Evolutionary conservation across 495 filamentous ascomycete species (phyloP).

Genomic region (Penicillium simplicissimum): DNA sequence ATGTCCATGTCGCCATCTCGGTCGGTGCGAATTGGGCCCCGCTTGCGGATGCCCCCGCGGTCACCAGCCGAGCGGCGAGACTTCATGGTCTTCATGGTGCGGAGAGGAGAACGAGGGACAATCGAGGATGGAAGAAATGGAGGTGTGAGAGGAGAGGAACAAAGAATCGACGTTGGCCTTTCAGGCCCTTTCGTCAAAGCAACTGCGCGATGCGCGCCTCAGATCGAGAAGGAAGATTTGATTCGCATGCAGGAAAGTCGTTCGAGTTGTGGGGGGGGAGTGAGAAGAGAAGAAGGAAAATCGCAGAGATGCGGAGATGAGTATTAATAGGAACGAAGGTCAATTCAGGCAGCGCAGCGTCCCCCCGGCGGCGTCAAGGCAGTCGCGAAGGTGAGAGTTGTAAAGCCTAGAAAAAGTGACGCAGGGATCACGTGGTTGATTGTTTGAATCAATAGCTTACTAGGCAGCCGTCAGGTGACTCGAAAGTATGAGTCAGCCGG

Average conservation of each 20-base stretch:
- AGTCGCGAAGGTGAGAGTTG: background rate
- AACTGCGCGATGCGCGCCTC: slow-evolving; percentile 34
- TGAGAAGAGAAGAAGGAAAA: slow-evolving; percentile 4
- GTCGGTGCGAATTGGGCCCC: slow-evolving; percentile 58
- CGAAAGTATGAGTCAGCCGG: slow-evolving; percentile 15
- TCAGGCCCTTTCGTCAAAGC: slow-evolving; percentile 11
- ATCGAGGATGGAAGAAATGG: slow-evolving; percentile 8
- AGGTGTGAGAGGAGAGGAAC: slow-evolving; percentile 6
- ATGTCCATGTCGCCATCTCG: slow-evolving; percentile 83
- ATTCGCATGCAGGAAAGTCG: slow-evolving; percentile 27
- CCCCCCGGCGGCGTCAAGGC: slow-evolving; percentile 10
- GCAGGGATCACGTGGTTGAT: slow-evolving; percentile 28
- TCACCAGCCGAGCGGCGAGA: slow-evolving; percentile 35
- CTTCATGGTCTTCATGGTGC: slow-evolving; percentile 42
- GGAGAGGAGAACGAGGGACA: background rate
- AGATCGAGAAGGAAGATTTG: slow-evolving; percentile 16
- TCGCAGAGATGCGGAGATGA: slow-evolving; percentile 4
- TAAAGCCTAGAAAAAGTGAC: slow-evolving; percentile 26
- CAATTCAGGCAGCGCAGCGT: slow-evolving; percentile 12
- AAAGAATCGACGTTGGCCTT: background rate
- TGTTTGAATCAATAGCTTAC: background rate
- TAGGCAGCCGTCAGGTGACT: slow-evolving; percentile 3
- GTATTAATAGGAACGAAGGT: slow-evolving; percentile 3
- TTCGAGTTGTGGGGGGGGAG: background rate
- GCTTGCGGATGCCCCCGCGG: slow-evolving; percentile 75